Evolutionary conservation across 805 yeast genomes (phyloP).

Genomic region (Starmerella kuoi): DNA sequence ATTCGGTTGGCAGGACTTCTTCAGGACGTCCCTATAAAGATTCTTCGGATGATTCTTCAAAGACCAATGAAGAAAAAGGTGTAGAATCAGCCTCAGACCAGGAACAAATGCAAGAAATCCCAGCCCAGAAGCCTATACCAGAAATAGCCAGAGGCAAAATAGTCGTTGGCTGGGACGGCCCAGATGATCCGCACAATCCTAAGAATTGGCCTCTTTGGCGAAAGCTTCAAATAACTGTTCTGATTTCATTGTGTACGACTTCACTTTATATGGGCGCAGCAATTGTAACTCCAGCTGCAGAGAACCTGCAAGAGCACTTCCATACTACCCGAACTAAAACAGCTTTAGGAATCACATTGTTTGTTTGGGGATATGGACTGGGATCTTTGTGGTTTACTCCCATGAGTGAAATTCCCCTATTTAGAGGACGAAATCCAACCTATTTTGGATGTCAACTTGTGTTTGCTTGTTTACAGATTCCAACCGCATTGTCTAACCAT

Average conservation of each 20-base stretch:
- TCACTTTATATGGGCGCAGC: constrained; percentile 50
- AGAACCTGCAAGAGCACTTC: constrained; percentile 33
- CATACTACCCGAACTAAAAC: constrained; percentile 34
- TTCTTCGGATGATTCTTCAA: too few relatives aligned
- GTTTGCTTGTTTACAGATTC: constrained; percentile 43
- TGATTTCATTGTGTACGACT: constrained; percentile 37
- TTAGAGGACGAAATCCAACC: constrained; percentile 39
- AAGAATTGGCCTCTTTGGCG: constrained; percentile 41
- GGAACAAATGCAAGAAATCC: too few relatives aligned
- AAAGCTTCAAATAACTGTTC: constrained; percentile 32
- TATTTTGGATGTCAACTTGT: constrained; percentile 37
- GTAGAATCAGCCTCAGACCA: too few relatives aligned
- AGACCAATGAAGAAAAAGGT: too few relatives aligned
- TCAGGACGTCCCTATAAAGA: too few relatives aligned
- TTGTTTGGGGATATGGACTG: constrained; percentile 48
- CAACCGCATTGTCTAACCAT: constrained; percentile 40
- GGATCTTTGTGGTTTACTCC: constrained; percentile 48
- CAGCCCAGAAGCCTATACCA: too few relatives aligned
- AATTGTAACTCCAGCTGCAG: constrained; percentile 44
- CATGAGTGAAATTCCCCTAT: constrained; percentile 36
- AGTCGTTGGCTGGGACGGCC: constrained; percentile 26
- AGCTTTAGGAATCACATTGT: constrained; percentile 40
- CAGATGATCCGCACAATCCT: constrained; percentile 34
- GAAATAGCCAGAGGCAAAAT: constrained; percentile 57
- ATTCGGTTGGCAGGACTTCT: too few relatives aligned